These are phyloP conservation scores for Microcyclosporella mali DNA, from an alignment of 2,329 filamentous ascomycete species.

Conservation along the genomic window DNA sequence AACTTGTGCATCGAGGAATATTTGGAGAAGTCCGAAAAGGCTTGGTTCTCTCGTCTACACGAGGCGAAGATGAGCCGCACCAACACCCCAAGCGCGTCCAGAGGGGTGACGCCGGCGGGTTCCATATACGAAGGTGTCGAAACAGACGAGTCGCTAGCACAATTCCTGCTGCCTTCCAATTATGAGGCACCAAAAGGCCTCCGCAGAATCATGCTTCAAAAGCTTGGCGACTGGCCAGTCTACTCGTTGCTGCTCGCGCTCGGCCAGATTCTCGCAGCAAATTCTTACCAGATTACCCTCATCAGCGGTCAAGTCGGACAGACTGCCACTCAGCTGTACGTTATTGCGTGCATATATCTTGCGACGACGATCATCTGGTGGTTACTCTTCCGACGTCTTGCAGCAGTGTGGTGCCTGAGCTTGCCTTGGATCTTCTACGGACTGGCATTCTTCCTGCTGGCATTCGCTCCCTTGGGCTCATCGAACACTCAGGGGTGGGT, in stretches of 20 bases:
- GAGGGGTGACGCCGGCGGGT: slow-evolving; percentile 31
- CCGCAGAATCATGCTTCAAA: slow-evolving; percentile 50
- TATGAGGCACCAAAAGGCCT: slow-evolving; percentile 53
- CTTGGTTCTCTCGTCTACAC: slow-evolving; percentile 57
- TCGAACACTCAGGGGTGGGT: slow-evolving; percentile 44
- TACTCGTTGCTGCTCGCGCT: slow-evolving; percentile 58
- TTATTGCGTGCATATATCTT: slow-evolving; percentile 55
- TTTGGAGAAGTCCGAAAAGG: slow-evolving; percentile 59
- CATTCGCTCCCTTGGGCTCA: slow-evolving; percentile 51
- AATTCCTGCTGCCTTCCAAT: slow-evolving; percentile 52
- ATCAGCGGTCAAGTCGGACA: slow-evolving; percentile 58
- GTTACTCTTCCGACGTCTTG: slow-evolving; percentile 53
- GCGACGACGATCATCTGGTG: slow-evolving; percentile 57
- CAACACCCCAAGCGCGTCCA: slow-evolving; percentile 28
- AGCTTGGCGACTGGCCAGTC: slow-evolving; percentile 58
- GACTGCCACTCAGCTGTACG: slow-evolving; percentile 54
- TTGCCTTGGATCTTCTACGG: slow-evolving; percentile 59
- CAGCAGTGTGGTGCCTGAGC: slow-evolving; percentile 53
- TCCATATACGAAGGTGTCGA: slow-evolving; percentile 39
- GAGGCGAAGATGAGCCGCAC: slow-evolving; percentile 53
- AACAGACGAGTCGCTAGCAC: slow-evolving; percentile 39
- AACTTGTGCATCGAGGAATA: slow-evolving; percentile 60
- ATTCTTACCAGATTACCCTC: slow-evolving; percentile 64
- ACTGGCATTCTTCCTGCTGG: slow-evolving; percentile 57
- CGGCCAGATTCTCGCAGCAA: slow-evolving; percentile 58